Evolutionary conservation across 2,329 filamentous ascomycete genomes (phyloP).

Genomic region (Fusarium papillatum): DNA sequence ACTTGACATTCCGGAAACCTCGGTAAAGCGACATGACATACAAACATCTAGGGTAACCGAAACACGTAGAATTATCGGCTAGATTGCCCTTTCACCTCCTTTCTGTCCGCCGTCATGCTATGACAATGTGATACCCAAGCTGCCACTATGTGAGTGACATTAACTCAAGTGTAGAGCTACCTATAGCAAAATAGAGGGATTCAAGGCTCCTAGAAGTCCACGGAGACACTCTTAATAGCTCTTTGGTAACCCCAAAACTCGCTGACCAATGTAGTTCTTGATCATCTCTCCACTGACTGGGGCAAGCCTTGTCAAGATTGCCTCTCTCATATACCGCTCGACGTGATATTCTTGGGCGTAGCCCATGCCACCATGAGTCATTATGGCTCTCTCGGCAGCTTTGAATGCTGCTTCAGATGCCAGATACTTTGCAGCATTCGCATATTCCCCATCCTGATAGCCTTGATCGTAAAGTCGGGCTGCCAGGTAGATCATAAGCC

Average conservation of each 20-base stretch:
- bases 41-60: too few relatives aligned
- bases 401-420: constrained; percentile 23
- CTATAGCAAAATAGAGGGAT: too few relatives aligned
- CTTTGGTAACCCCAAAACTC: not conserved
- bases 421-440: constrained; percentile 23
- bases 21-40: too few relatives aligned
- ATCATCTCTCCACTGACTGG: constrained; percentile 27
- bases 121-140: too few relatives aligned
- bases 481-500: constrained; percentile 28
- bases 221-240: not conserved
- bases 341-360: constrained; percentile 27
- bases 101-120: too few relatives aligned
- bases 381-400: constrained; percentile 20
- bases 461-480: constrained; percentile 22
- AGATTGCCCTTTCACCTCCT: too few relatives aligned
- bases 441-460: constrained; percentile 16
- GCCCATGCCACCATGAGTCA: constrained; percentile 24
- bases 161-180: too few relatives aligned
- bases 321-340: constrained; percentile 20
- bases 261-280: constrained; percentile 22
- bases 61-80: too few relatives aligned
- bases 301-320: constrained; percentile 14
- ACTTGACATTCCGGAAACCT: too few relatives aligned
- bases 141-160: too few relatives aligned
- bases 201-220: too few relatives aligned